Conservation (phyloP, 2,329 filamentous ascomycete genomes). For the Cercospora zeina region DNA sequence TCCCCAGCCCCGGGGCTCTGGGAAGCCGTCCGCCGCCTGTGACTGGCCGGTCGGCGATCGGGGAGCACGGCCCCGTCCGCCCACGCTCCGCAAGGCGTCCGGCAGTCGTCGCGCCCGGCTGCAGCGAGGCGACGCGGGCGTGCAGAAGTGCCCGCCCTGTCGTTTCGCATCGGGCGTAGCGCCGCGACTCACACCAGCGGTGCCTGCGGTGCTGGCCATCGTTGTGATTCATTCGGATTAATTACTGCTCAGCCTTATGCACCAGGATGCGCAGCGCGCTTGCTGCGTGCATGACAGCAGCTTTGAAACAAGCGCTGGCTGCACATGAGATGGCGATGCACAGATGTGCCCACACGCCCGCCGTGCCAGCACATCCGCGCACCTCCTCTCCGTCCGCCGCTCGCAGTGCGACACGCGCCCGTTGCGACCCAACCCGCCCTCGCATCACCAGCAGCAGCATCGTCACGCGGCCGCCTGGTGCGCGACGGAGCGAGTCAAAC, state of each 20-base stretch:
- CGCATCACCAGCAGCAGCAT: too few relatives aligned
- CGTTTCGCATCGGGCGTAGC: conserved; percentile 4
- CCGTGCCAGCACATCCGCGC: conserved; percentile 4
- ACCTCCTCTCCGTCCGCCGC: not conserved
- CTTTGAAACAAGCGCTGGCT: conserved; percentile 14
- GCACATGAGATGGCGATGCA: not conserved
- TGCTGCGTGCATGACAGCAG: conserved; percentile 16
- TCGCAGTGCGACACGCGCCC: conserved; percentile 18
- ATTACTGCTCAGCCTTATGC: conserved; percentile 17
- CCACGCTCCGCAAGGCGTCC: conserved; percentile 14
- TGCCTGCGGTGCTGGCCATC: conserved; percentile 8
- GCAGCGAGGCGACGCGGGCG: conserved; percentile 25
- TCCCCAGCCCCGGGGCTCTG: conserved; percentile 15
- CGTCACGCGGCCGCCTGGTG: conserved; percentile 14
- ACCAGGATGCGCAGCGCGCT: conserved; percentile 15
- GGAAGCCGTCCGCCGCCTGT: conserved; percentile 1
- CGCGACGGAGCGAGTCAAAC: conserved; percentile 25
- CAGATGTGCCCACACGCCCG: not conserved
- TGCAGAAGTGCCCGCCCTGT: conserved; percentile 13
- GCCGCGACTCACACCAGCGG: conserved; percentile 6
- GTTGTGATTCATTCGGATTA: too few relatives aligned
- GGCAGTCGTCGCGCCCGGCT: conserved; percentile 19
- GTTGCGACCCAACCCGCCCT: conserved; percentile 15
- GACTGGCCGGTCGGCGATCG: conserved; percentile 17
- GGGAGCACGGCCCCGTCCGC: conserved; percentile 20